Evolutionary conservation across 768 basidiomycete species (phyloP).

Genomic region (Trametes punicea): DNA sequence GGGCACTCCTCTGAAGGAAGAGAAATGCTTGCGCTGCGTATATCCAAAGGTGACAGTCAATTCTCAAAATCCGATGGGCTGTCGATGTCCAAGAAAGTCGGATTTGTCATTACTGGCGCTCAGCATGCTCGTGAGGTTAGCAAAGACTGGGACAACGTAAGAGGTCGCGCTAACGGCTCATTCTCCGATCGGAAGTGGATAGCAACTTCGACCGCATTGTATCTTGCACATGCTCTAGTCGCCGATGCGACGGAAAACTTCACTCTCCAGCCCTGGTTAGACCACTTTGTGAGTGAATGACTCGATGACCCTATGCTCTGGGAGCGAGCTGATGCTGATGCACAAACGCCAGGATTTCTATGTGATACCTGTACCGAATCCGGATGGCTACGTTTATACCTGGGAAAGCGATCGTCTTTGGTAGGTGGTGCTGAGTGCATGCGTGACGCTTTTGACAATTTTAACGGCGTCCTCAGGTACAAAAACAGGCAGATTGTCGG

Average conservation of each 20-base stretch:
- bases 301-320: constrained; percentile 4
- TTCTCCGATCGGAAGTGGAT: constrained; percentile 58
- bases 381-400: constrained; percentile 73
- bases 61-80: constrained; percentile 9
- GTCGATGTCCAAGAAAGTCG: constrained; percentile 26
- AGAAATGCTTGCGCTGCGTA: constrained; percentile 52
- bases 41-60: constrained; percentile 34
- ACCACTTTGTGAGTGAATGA: constrained; percentile 43
- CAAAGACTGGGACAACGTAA: constrained; percentile 8
- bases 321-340: background rate
- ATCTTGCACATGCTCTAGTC: constrained; percentile 69
- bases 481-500: constrained; percentile 64
- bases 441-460: background rate
- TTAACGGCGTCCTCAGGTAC: constrained; percentile 41
- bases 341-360: constrained; percentile 51
- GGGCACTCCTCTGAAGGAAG: constrained; percentile 59
- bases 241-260: constrained; percentile 43
- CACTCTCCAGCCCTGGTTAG: constrained; percentile 48
- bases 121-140: constrained; percentile 75
- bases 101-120: constrained; percentile 67
- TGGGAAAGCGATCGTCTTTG: constrained; percentile 70
- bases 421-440: constrained; percentile 28
- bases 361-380: constrained; percentile 64
- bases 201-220: constrained; percentile 68
- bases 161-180: background rate